Evolutionary conservation across 257 asterid genomes (phyloP).

Genomic region (Petunia axillaris): DNA sequence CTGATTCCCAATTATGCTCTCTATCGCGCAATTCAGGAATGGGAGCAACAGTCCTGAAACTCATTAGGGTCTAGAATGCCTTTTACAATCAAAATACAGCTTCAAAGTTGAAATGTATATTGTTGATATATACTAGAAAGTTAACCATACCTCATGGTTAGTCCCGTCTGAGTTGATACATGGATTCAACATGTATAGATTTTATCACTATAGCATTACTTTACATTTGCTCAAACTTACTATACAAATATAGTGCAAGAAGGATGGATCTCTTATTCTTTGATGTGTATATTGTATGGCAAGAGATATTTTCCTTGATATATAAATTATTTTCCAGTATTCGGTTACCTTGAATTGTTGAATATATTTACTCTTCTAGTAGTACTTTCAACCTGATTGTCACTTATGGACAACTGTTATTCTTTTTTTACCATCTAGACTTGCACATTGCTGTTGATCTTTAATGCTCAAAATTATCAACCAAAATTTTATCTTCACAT

Average conservation of each 20-base stretch:
- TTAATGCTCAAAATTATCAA: background rate
- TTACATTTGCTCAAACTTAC: background rate
- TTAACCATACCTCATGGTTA: background rate
- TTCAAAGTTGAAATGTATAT: slow-evolving; percentile 6
- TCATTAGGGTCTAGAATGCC: background rate
- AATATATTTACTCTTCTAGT: background rate
- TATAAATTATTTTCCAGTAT: background rate
- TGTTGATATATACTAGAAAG: background rate
- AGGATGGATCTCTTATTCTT: background rate
- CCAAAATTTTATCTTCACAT: background rate
- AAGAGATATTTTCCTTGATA: background rate
- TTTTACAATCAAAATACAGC: slow-evolving; percentile 18
- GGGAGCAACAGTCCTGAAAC: slow-evolving; percentile 61
- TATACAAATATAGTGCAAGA: background rate
- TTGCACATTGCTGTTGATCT: background rate
- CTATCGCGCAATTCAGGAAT: slow-evolving; percentile 87
- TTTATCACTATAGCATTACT: background rate
- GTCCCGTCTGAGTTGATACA: background rate
- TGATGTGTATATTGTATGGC: background rate
- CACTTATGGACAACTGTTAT: background rate
- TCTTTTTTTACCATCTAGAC: background rate
- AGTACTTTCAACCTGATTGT: background rate
- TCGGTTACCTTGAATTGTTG: slow-evolving; percentile 5
- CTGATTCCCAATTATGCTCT: slow-evolving; percentile 89
- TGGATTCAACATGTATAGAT: slow-evolving; percentile 2